Evolutionary conservation across 495 filamentous ascomycete species (phyloP), one percentile per base, ranked within the genome.

Genomic region (Penicillium cinerascens): DNA sequence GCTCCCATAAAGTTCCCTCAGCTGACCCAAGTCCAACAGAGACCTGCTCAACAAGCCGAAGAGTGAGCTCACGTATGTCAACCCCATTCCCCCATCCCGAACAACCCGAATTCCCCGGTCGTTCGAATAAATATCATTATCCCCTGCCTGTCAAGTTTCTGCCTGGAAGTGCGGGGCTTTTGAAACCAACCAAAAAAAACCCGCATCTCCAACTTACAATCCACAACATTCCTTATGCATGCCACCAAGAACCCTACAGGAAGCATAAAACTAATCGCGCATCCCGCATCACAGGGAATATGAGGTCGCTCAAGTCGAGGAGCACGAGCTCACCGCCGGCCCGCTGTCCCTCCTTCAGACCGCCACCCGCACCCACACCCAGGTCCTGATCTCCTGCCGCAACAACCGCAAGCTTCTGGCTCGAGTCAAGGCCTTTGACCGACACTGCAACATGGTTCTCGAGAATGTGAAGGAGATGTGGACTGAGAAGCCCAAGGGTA

Each of bases 381-480:
- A 95, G 75, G 89, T 96, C 47, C 81, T 96, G 45, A 93, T 96
- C 61, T 90, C 88, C 42, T 87, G 87, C 70, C 88, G 91, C 29
- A 92, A 92, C 77, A 89, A 93, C 78, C 82, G 91, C 60, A 91
- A 91, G 72, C 73, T 91, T 17, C 79, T 91, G 42, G 89, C 87
- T 17, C 80, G 87, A 13, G 86, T 92, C 49, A 91, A 91, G 74
- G 87, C 88, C 10, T 92, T 91, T 68, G 92, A 97, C 72, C 83
- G 93, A 58, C 95, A 97, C 76, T 92, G 89, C 78, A 95, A 95
- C 74, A 95, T 95, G 91, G 88, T 96, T n/a, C 74, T 95, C 29
- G 91, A 96, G 81, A 95, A 95, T 59, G 90, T 92, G 33, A 98
- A 97, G 79, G 93, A 98, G 78, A 97, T 98, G 91, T 98, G 93